Evolutionary conservation across 352 stramenopile genomes (phyloP).

Genomic region (Globisporangium paroecandrum): DNA sequence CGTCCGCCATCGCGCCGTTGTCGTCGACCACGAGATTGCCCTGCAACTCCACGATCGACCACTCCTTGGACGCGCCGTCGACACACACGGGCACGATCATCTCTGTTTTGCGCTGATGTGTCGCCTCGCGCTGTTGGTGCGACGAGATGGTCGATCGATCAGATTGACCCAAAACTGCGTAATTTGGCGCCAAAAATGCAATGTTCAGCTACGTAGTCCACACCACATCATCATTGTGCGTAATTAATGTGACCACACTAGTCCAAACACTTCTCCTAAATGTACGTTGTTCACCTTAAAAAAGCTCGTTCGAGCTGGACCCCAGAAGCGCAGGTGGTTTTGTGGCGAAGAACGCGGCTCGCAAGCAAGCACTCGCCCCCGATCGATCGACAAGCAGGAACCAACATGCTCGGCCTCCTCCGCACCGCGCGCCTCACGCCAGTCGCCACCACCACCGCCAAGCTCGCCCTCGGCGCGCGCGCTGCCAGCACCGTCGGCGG

Average conservation of each 20-base stretch:
- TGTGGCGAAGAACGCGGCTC: slow-evolving; percentile 36
- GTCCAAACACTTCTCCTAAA: neutral
- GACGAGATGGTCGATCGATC: neutral
- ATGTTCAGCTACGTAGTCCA: neutral
- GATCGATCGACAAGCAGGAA: slow-evolving; percentile 2
- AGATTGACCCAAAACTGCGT: neutral
- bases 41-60: slow-evolving; percentile 84
- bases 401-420: slow-evolving; percentile 61
- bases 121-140: neutral
- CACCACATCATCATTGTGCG: neutral
- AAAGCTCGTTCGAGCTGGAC: neutral
- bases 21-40: slow-evolving; percentile 57
- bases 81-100: slow-evolving; percentile 75
- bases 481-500: slow-evolving; percentile 64
- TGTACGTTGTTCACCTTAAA: neutral
- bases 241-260: neutral
- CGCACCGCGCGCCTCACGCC: slow-evolving; percentile 54
- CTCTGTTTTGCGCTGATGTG: neutral
- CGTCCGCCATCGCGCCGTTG: slow-evolving; percentile 25
- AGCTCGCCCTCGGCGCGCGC: slow-evolving; percentile 31
- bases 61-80: slow-evolving; percentile 61
- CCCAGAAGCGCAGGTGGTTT: slow-evolving; percentile 12
- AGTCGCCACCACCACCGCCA: slow-evolving; percentile 14
- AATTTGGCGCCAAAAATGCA: neutral
- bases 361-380: slow-evolving; percentile 19